Conservation (phyloP, 2,329 filamentous ascomycete species). For the Botrytis galanthina region DNA sequence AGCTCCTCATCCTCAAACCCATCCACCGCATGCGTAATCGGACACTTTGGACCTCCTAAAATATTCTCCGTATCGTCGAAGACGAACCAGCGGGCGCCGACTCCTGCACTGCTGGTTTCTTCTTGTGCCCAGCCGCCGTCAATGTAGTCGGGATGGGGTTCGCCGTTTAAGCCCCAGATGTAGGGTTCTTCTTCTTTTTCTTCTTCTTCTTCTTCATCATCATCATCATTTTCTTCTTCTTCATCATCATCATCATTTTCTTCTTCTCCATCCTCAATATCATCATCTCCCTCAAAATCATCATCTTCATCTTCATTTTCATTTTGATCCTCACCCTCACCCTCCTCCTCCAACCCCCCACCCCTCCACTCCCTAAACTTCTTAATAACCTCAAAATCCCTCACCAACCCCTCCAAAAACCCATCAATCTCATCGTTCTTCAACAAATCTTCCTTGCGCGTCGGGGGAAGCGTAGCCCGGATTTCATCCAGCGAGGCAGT, state of each 20-base stretch:
- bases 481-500: neutral
- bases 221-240: neutral
- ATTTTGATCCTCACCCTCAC: too few species aligned
- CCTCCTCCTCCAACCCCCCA: rapidly evolving
- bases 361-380: neutral
- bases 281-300: too few species aligned
- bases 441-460: neutral
- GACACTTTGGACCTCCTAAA: neutral
- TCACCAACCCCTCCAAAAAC: neutral
- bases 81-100: neutral
- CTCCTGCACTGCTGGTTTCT: neutral
- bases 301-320: too few species aligned
- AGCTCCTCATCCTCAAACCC: neutral
- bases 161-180: neutral
- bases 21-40: neutral
- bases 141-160: neutral
- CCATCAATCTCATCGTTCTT: neutral
- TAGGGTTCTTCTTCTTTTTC: neutral
- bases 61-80: neutral
- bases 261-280: too few species aligned
- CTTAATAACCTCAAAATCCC: neutral
- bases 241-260: neutral
- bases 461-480: neutral
- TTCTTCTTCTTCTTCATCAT: neutral
- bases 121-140: conserved; percentile 1